These are phyloP conservation scores for Oryza meridionalis DNA, from an alignment of 176 grass and related monocot species.

Conservation along the genomic window DNA sequence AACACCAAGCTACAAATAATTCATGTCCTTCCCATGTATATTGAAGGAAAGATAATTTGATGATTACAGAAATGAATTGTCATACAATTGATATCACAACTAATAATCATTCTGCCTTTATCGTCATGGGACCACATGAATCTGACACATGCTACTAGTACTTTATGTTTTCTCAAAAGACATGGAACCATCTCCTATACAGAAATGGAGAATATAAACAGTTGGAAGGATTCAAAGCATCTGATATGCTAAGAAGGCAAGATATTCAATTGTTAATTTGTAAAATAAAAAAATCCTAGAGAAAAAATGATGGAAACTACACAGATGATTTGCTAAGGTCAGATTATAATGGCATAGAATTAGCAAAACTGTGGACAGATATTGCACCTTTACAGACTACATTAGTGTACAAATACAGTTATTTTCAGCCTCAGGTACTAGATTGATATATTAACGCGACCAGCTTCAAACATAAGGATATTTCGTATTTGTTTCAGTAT, in stretches of 20 bases:
- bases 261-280: neutral
- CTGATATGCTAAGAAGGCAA: neutral
- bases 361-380: too few species aligned
- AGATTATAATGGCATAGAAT: neutral
- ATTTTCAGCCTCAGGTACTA: neutral
- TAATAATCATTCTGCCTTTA: slow-evolving; percentile 34
- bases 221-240: neutral
- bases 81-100: slow-evolving; percentile 40
- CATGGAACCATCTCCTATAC: neutral
- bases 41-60: slow-evolving; percentile 34
- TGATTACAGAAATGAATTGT: slow-evolving; percentile 30
- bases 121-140: slow-evolving; percentile 27
- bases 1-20: slow-evolving; percentile 30
- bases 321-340: neutral
- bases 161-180: slow-evolving; percentile 31
- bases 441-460: neutral
- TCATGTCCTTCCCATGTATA: slow-evolving; percentile 7
- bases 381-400: too few species aligned
- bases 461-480: neutral
- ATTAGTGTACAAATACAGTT: neutral
- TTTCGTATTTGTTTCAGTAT: neutral
- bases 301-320: neutral
- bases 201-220: neutral
- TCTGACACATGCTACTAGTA: slow-evolving; percentile 24
- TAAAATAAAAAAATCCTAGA: neutral